Conservation (phyloP, 371 early-diverging fungal genomes). For the Cokeromyces recurvatus region DNA sequence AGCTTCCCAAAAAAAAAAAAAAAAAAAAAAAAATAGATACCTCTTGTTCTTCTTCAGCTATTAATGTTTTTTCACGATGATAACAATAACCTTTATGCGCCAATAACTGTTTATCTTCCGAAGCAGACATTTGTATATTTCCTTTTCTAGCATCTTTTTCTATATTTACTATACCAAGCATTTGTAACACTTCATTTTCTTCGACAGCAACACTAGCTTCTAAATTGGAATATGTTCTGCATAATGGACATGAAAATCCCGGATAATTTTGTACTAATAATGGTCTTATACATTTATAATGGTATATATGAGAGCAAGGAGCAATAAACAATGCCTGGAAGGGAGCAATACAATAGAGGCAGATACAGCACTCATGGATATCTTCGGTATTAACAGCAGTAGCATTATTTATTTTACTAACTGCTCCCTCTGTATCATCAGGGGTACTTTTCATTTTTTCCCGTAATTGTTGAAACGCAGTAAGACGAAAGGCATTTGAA, state of each 20-base stretch:
- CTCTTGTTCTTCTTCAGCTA: too few relatives aligned
- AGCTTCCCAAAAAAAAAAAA: too few relatives aligned
- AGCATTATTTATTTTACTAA: neutral
- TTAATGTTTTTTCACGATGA: too few relatives aligned
- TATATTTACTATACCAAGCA: too few relatives aligned
- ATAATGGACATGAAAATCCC: constrained; percentile 91
- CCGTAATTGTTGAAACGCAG: constrained; percentile 15
- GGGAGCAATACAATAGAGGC: constrained; percentile 88
- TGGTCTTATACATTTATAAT: constrained; percentile 88
- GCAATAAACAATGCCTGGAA: constrained; percentile 94
- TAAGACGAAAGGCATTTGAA: constrained; percentile 21
- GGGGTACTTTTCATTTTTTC: constrained; percentile 3
- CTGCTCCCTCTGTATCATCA: too few relatives aligned
- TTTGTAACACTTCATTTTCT: constrained; percentile 54
- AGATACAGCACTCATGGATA: constrained; percentile 96
- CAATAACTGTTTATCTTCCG: too few relatives aligned
- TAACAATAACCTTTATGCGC: too few relatives aligned
- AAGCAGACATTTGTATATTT: too few relatives aligned
- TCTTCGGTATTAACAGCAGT: constrained; percentile 26
- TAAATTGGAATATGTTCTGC: constrained; percentile 91
- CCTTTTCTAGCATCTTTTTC: too few relatives aligned
- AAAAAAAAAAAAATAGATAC: too few relatives aligned
- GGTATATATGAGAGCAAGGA: constrained; percentile 96
- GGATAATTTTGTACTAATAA: constrained; percentile 60
- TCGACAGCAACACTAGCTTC: constrained; percentile 76